phyloP scores from a whole-genome alignment of 176 grass and related monocot genomes.

The Neostapfia colusana region DNA sequence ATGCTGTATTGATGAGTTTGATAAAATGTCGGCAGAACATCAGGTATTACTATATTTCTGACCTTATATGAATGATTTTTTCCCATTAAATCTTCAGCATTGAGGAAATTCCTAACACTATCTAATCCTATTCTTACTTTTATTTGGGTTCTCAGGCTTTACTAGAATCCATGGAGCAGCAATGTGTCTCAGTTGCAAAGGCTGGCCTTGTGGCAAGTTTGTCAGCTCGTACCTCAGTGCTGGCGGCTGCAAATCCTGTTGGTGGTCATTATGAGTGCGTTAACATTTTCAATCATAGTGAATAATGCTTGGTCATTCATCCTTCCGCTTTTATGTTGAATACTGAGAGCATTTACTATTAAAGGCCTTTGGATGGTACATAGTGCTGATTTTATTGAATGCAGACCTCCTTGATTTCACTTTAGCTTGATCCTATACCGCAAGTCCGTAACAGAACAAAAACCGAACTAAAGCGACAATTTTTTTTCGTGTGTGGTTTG shows the following conservation, averaged over 20 bases:
- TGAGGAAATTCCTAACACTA: neutral
- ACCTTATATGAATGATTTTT: slow-evolving; percentile 29
- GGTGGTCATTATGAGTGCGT: slow-evolving; percentile 96
- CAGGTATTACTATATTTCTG: slow-evolving; percentile 50
- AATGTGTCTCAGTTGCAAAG: slow-evolving; percentile 97
- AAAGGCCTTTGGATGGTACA: neutral
- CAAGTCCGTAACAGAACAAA: neutral
- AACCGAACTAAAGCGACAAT: neutral
- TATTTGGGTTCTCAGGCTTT: slow-evolving; percentile 72
- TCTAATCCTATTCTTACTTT: slow-evolving; percentile 34
- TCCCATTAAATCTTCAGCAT: neutral
- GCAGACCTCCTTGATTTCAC: neutral
- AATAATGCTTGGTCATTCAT: slow-evolving; percentile 7
- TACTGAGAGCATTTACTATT: neutral
- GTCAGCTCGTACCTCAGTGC: slow-evolving; percentile 79
- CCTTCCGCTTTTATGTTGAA: slow-evolving; percentile 11
- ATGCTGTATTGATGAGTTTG: slow-evolving; percentile 96
- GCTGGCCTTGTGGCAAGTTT: slow-evolving; percentile 95
- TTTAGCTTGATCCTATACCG: neutral
- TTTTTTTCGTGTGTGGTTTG: slow-evolving; percentile 2
- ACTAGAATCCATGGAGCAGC: slow-evolving; percentile 97
- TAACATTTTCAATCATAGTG: slow-evolving; percentile 36
- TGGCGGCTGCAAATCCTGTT: slow-evolving; percentile 95
- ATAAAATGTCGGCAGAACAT: slow-evolving; percentile 95
- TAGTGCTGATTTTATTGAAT: slow-evolving; percentile 3